phyloP scores from a whole-genome alignment of 1,284 basidiomycete genomes.

The Rhodofomes roseus region DNA sequence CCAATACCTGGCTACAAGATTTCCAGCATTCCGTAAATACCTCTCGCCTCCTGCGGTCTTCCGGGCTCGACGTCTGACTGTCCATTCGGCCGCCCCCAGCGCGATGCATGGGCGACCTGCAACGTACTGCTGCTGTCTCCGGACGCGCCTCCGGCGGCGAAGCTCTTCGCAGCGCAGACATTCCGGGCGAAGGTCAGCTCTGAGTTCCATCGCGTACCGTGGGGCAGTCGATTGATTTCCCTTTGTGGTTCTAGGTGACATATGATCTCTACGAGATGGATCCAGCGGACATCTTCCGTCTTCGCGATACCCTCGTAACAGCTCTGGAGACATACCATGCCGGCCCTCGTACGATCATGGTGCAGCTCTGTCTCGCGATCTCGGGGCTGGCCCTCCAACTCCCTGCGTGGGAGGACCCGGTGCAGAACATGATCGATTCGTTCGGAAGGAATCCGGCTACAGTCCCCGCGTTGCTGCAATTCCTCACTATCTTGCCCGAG shows the following conservation, averaged over 20 bases:
- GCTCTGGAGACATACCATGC: slow-evolving; percentile 68
- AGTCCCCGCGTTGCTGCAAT: slow-evolving; percentile 85
- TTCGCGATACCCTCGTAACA: slow-evolving; percentile 85
- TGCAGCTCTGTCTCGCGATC: slow-evolving; percentile 88
- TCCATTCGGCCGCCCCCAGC: slow-evolving; percentile 52
- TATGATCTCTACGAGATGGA: slow-evolving; percentile 91
- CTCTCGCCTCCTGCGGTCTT: slow-evolving; percentile 56
- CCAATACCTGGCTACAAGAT: slow-evolving; percentile 91
- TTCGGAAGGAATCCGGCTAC: slow-evolving; percentile 85
- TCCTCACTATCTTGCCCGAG: slow-evolving; percentile 90
- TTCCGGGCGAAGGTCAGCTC: slow-evolving; percentile 86
- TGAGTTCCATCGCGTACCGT: background rate
- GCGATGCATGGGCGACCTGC: slow-evolving; percentile 95
- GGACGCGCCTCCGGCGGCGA: slow-evolving; percentile 78
- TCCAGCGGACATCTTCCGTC: slow-evolving; percentile 61
- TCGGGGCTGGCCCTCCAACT: slow-evolving; percentile 91
- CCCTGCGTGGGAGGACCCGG: slow-evolving; percentile 82
- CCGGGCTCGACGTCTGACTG: slow-evolving; percentile 59
- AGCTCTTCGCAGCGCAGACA: slow-evolving; percentile 95
- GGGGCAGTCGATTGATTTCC: slow-evolving; percentile 7
- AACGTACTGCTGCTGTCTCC: slow-evolving; percentile 84
- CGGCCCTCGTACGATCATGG: slow-evolving; percentile 84
- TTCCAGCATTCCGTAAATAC: slow-evolving; percentile 95
- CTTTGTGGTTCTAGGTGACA: slow-evolving; percentile 65
- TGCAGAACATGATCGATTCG: slow-evolving; percentile 79